phyloP scores from a whole-genome alignment of 805 yeast genomes.

The Schwanniomyces polymorphus region DNA sequence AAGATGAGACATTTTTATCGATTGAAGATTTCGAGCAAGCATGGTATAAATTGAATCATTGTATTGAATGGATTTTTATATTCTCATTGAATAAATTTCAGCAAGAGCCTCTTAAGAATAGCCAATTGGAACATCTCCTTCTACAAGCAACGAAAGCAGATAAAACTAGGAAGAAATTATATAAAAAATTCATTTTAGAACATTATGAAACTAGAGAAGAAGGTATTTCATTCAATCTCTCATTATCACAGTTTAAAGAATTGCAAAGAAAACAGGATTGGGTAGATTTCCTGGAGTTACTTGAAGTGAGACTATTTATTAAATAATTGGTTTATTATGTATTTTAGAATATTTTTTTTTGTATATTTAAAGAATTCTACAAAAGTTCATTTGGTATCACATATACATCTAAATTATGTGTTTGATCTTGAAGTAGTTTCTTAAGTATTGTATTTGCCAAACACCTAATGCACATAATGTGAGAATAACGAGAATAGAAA shows the following conservation, averaged over 20 bases:
- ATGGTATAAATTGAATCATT: conserved; percentile 25
- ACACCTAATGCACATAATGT: conserved; percentile 77
- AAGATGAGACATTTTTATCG: conserved; percentile 18
- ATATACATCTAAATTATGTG: conserved; percentile 55
- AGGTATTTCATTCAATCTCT: neutral
- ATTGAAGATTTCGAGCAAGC: conserved; percentile 17
- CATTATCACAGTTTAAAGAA: neutral
- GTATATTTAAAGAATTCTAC: neutral
- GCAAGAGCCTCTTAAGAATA: neutral
- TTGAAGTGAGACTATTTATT: conserved; percentile 1
- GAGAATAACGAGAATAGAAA: conserved; percentile 68
- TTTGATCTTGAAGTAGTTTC: conserved; percentile 87
- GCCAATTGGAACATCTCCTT: neutral
- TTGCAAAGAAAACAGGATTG: conserved; percentile 1
- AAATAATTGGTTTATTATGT: neutral
- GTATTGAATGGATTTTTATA: conserved; percentile 22
- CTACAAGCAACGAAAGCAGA: neutral
- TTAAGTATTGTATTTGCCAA: conserved; percentile 91
- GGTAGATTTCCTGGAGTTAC: conserved; percentile 2
- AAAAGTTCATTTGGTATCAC: neutral
- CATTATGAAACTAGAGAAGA: neutral
- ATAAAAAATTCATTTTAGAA: neutral
- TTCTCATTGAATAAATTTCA: neutral
- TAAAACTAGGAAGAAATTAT: neutral
- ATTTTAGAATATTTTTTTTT: neutral